Evolutionary conservation across 345 rosid genomes (phyloP), one percentile per base, ranked within the genome.

Genomic region (Gynandropsis gynandra): DNA sequence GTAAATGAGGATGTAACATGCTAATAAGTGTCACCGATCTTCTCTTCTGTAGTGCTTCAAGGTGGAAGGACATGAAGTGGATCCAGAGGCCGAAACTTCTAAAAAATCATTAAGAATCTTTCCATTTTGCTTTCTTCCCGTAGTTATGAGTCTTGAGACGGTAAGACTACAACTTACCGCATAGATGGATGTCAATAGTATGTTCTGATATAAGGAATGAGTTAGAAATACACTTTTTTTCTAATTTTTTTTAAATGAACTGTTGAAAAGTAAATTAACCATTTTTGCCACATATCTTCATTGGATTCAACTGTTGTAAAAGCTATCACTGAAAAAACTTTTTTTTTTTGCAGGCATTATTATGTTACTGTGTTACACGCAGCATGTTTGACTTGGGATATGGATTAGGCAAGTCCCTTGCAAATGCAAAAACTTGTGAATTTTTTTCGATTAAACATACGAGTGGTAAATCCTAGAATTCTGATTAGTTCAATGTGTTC

Each of bases 31-130:
- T 37, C 44, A 32, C 16, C 21, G 31, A 14, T 7, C 29, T n/a
- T n/a, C 8, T 31, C 43, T 49, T 42, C 47, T 29, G 9, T 60
- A 75, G 80, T 72, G 72, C 46, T 72, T 77, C 51, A 66, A 68
- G 77, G 78, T 73, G 65, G 86, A 75, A 63, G 86, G 83, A 19
- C 42, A 80, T 57, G 81, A 77, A 66, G 83, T 83, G 49, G 77
- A 80, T 44, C 66, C 78, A 48, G 53, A 61, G 33, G 81, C 86
- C 55, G 74, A 74, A 39, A 73, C 72, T 61, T 70, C 75, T 83
- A 82, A 80, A 71, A 77, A 70, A 2, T 32, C 75, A 59, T 80
- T 72, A 8, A 73, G 90, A 67, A 63, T 66, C 61, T 13, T 80
- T 50, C 78, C 83, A 40, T 55, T 64, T 66, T 59, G 59, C 54